These are phyloP conservation scores for Aspergillus udagawae DNA, from an alignment of 2,329 filamentous ascomycete genomes.

Conservation along the genomic window DNA sequence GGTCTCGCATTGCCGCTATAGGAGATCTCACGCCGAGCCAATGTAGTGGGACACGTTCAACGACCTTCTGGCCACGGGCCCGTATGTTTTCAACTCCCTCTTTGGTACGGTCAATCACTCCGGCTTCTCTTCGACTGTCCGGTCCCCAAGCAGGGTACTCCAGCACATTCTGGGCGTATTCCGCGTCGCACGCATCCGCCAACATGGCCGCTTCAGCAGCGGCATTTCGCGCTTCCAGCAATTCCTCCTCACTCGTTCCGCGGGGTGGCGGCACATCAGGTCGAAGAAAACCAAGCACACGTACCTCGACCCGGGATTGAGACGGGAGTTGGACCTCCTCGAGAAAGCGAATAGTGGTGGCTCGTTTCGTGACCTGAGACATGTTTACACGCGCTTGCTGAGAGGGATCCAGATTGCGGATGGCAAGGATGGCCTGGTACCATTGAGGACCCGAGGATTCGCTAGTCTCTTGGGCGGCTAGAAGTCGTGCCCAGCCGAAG, in stretches of 20 bases:
- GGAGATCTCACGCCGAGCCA: constrained; percentile 54
- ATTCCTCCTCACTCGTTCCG: constrained; percentile 15
- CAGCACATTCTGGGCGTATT: constrained; percentile 34
- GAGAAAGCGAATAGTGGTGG: constrained; percentile 34
- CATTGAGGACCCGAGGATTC: constrained; percentile 44
- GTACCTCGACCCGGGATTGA: background rate
- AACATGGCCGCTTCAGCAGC: constrained; percentile 34
- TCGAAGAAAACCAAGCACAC: background rate
- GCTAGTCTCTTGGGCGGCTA: constrained; percentile 30
- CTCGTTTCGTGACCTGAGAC: constrained; percentile 49
- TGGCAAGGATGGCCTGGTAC: constrained; percentile 57
- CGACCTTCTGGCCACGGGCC: constrained; percentile 49
- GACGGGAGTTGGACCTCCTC: constrained; percentile 15
- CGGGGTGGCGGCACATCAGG: constrained; percentile 14
- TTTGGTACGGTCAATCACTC: constrained; percentile 38
- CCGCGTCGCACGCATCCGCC: constrained; percentile 38
- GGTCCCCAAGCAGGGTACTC: constrained; percentile 38
- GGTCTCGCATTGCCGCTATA: constrained; percentile 45
- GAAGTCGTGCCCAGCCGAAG: constrained; percentile 58
- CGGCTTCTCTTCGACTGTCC: constrained; percentile 14
- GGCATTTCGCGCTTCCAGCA: constrained; percentile 33
- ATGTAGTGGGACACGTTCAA: constrained; percentile 59
- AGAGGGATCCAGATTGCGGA: constrained; percentile 43
- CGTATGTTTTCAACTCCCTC: constrained; percentile 49
- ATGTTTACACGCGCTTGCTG: constrained; percentile 46